A percentile compares a stretch with the other conserved stretches of the same genome.
Evolutionary conservation across 768 basidiomycete genomes (phyloP).

Genomic region (Suillus subluteus): DNA sequence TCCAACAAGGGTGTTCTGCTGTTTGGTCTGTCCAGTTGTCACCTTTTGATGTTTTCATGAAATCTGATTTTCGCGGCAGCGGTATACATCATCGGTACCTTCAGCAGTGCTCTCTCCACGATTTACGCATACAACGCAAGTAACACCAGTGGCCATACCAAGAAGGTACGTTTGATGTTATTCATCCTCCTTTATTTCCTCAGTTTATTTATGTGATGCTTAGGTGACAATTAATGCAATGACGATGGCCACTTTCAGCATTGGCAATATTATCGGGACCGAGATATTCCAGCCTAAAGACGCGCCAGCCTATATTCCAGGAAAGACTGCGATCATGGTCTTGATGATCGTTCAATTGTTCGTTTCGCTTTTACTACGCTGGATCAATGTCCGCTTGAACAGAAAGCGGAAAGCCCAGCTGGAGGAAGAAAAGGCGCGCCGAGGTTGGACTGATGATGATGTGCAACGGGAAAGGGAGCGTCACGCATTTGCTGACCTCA

Average conservation of each 20-base stretch:
- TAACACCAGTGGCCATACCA: slow-evolving; percentile 67
- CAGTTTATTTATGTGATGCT: neutral
- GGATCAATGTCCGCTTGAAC: slow-evolving; percentile 60
- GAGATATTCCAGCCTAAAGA: slow-evolving; percentile 66
- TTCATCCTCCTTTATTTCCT: neutral
- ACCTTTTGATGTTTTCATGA: neutral
- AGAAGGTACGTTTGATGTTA: slow-evolving; percentile 46
- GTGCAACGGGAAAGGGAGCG: slow-evolving; percentile 60
- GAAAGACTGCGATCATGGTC: slow-evolving; percentile 67
- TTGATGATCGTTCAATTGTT: slow-evolving; percentile 55
- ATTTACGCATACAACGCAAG: slow-evolving; percentile 69
- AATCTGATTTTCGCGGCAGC: slow-evolving; percentile 35
- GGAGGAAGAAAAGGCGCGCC: slow-evolving; percentile 45
- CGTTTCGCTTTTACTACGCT: slow-evolving; percentile 51
- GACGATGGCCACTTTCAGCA: slow-evolving; percentile 55
- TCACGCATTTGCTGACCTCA: slow-evolving; percentile 65
- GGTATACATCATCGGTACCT: slow-evolving; percentile 55
- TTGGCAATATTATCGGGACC: slow-evolving; percentile 66
- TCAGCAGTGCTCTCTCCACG: slow-evolving; percentile 59
- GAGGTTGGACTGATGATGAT: slow-evolving; percentile 63
- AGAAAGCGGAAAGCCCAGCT: slow-evolving; percentile 46
- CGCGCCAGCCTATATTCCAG: slow-evolving; percentile 65
- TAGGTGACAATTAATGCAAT: slow-evolving; percentile 62
- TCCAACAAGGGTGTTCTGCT: slow-evolving; percentile 54
- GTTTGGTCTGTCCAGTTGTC: slow-evolving; percentile 46